These are phyloP conservation scores for Erysimum cheiranthoides DNA, from an alignment of 345 rosid genomes.

Conservation along the genomic window DNA sequence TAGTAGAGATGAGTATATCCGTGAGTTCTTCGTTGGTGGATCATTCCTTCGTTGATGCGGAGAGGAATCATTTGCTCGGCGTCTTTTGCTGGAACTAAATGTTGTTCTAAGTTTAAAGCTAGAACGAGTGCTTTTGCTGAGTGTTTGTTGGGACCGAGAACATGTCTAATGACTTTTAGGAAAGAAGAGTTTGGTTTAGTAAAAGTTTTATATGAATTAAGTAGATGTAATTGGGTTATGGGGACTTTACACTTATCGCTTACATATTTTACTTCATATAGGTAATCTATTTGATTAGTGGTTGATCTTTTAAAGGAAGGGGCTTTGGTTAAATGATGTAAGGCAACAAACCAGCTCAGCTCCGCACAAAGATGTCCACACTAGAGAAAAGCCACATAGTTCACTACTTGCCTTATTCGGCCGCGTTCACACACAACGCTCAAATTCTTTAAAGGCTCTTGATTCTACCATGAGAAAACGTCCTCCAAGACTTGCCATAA, in stretches of 20 bases:
- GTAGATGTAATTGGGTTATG: not conserved
- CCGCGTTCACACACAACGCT: too few species aligned
- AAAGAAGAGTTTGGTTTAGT: not conserved
- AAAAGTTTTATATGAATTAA: not conserved
- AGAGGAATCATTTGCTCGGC: not conserved
- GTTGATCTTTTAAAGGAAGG: too few species aligned
- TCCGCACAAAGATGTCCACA: too few species aligned
- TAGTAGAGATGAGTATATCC: not conserved
- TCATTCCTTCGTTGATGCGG: not conserved
- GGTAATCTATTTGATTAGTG: too few species aligned
- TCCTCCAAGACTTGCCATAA: too few species aligned
- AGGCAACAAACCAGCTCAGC: too few species aligned
- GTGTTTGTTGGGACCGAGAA: not conserved
- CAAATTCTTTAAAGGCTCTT: too few species aligned
- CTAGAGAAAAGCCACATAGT: too few species aligned
- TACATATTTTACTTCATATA: not conserved
- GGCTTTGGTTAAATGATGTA: too few species aligned
- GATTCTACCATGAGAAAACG: too few species aligned
- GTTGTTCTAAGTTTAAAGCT: not conserved
- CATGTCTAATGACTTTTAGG: not conserved
- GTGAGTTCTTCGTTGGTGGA: not conserved
- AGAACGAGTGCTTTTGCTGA: not conserved
- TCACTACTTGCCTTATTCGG: too few species aligned
- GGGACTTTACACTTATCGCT: not conserved
- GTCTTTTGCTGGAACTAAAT: not conserved